A percentile compares a stretch with the other conserved stretches of the same genome.
Conservation (phyloP, 495 filamentous ascomycete genomes). For the Neurospora sp. region DNA sequence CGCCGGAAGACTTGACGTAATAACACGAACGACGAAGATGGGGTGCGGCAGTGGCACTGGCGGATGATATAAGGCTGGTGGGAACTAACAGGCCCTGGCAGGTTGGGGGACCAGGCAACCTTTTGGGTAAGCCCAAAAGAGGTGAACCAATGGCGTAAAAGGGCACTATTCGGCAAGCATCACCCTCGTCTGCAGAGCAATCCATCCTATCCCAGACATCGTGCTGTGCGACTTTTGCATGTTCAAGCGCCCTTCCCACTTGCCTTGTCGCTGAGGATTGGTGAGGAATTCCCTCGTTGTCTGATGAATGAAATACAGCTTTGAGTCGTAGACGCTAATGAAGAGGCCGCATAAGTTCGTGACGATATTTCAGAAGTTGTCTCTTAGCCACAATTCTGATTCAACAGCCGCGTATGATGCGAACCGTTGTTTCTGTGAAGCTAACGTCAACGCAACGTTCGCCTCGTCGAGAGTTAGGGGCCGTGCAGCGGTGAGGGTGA, state of each 20-base stretch:
- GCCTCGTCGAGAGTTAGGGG: constrained; percentile 20
- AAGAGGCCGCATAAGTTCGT: constrained; percentile 30
- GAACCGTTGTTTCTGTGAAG: neutral
- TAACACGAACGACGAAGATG: constrained; percentile 1
- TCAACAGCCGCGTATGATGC: neutral
- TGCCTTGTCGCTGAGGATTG: neutral
- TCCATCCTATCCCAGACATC: constrained; percentile 2
- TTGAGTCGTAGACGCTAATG: constrained; percentile 22
- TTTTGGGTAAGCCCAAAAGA: neutral
- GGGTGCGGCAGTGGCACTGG: constrained; percentile 9
- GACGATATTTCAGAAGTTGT: constrained; percentile 13
- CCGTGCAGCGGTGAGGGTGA: constrained; percentile 17
- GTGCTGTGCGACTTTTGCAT: constrained; percentile 5
- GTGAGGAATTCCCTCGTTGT: constrained; percentile 33
- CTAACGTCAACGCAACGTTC: constrained; percentile 12
- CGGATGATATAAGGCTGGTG: constrained; percentile 21
- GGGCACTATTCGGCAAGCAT: constrained; percentile 7
- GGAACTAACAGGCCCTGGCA: neutral
- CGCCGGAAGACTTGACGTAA: constrained; percentile 8
- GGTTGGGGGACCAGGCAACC: neutral
- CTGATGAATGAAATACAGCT: constrained; percentile 33
- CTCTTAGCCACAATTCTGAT: constrained; percentile 2
- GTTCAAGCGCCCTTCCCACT: constrained; percentile 11
- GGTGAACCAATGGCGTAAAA: constrained; percentile 13
- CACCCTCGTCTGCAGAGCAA: neutral